Percentiles rank a stretch among this genome's conserved stretches.
These are phyloP conservation scores for Aspergillus sp. DNA, from an alignment of 2,329 filamentous ascomycete species.

Conservation along the genomic window DNA sequence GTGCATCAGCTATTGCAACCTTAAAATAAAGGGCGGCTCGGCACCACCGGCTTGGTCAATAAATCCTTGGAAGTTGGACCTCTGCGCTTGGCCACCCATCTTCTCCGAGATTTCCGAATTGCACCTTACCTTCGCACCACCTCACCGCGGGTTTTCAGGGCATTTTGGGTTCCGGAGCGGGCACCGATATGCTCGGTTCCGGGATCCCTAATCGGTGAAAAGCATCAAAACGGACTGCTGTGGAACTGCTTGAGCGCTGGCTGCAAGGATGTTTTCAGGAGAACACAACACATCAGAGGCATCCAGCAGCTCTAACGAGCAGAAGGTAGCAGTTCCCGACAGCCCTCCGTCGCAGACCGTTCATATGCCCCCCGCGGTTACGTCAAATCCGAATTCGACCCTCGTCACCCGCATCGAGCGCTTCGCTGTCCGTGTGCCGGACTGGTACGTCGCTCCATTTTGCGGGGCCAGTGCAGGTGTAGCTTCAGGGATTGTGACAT, in stretches of 20 bases:
- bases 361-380: conserved; percentile 28
- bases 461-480: conserved; percentile 88
- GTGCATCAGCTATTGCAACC: conserved; percentile 31
- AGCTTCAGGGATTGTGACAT: conserved; percentile 90
- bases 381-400: conserved; percentile 29
- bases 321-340: conserved; percentile 25
- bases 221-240: conserved; percentile 33
- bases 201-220: conserved; percentile 41
- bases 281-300: conserved; percentile 39
- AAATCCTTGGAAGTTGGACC: conserved; percentile 4
- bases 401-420: conserved; percentile 40
- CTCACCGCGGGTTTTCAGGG: conserved; percentile 16
- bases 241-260: conserved; percentile 35
- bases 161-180: conserved; percentile 40
- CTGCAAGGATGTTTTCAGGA: conserved; percentile 47
- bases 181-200: conserved; percentile 42
- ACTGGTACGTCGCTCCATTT: conserved; percentile 70
- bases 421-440: conserved; percentile 51
- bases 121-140: conserved; percentile 4
- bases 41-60: conserved; percentile 26
- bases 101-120: conserved; percentile 2
- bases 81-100: not conserved
- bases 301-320: conserved; percentile 31
- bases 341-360: conserved; percentile 23
- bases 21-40: conserved; percentile 25